phyloP scores from a whole-genome alignment of 2,329 filamentous ascomycete genomes.

The Microdochium paspali region DNA sequence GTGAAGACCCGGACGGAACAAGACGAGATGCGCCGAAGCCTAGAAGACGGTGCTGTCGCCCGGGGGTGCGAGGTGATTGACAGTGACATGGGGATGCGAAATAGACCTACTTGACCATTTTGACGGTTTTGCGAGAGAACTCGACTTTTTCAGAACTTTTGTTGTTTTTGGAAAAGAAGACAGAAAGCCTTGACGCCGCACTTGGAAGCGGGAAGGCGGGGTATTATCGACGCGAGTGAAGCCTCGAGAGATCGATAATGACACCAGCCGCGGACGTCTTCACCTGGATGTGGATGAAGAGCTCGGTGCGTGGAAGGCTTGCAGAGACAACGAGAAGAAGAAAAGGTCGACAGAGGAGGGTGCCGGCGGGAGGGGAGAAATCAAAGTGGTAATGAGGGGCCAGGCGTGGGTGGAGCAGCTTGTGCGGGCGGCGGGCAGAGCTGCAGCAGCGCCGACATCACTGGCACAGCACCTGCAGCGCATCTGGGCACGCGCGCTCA shows the following conservation, averaged over 20 bases:
- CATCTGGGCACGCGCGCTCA: no score
- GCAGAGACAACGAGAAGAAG: background rate
- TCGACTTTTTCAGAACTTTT: conserved; percentile 18
- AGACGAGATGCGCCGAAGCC: no score
- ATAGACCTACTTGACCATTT: conserved; percentile 96
- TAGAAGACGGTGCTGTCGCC: background rate
- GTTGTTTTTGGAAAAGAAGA: conserved; percentile 8
- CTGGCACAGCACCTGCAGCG: no score
- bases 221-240: conserved; percentile 1
- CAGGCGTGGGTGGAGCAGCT: background rate
- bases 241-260: conserved; percentile 1
- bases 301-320: background rate
- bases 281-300: background rate
- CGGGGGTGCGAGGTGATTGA: background rate
- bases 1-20: no score
- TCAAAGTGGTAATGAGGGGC: background rate
- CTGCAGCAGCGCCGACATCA: no score
- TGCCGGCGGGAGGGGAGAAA: background rate
- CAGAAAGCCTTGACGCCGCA: background rate
- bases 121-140: conserved; percentile 63
- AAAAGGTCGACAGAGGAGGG: background rate
- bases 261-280: background rate
- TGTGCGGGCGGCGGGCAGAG: no score
- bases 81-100: background rate
- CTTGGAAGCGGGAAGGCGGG: background rate